phyloP scores from a whole-genome alignment of 495 filamentous ascomycete species.

The Aspergillus avenaceus region DNA sequence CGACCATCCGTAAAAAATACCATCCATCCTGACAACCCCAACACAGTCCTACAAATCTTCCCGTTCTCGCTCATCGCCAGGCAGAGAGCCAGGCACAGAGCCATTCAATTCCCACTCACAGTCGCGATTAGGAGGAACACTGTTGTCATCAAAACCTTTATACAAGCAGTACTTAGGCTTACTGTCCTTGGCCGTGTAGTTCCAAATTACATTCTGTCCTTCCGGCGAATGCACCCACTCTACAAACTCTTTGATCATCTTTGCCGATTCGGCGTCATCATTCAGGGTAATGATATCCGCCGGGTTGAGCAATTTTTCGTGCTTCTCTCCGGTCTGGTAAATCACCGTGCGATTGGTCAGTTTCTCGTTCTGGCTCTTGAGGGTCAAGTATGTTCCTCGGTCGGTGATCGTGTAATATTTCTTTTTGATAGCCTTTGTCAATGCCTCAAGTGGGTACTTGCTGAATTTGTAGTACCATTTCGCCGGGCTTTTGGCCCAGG shows the following conservation, averaged over 20 bases:
- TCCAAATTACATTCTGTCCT: constrained; percentile 30
- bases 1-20: too few relatives aligned
- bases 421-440: constrained; percentile 29
- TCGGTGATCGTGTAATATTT: constrained; percentile 43
- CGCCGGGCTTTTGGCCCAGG: constrained; percentile 37
- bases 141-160: neutral
- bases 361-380: constrained; percentile 10
- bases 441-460: constrained; percentile 38
- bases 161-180: too few relatives aligned
- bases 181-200: too few relatives aligned
- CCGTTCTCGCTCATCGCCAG: neutral
- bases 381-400: constrained; percentile 33
- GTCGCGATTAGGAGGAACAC: neutral
- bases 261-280: constrained; percentile 20
- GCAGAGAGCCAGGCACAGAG: too few relatives aligned
- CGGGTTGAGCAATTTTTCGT: constrained; percentile 31
- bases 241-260: constrained; percentile 27
- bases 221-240: constrained; percentile 28
- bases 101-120: constrained; percentile 2
- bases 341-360: constrained; percentile 24
- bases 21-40: too few relatives aligned
- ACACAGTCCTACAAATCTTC: neutral
- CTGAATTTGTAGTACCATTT: constrained; percentile 46
- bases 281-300: constrained; percentile 37
- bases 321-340: constrained; percentile 33